phyloP scores from a whole-genome alignment of 1,139 yeast species.

The Saccharomycopsis crataegensis region DNA sequence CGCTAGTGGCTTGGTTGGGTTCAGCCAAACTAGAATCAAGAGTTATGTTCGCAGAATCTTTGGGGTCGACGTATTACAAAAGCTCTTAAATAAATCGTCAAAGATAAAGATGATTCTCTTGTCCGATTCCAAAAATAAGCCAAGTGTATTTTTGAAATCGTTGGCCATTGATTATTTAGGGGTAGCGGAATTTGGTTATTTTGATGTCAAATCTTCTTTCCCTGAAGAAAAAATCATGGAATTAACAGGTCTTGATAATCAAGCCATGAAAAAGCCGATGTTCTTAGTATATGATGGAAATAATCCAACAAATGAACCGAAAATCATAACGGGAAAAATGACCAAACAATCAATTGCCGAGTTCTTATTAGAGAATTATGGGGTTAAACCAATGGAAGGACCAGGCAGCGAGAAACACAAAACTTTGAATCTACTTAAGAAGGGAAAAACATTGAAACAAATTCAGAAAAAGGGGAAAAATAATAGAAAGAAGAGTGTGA shows the following conservation, averaged over 20 bases:
- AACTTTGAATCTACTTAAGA: constrained; percentile 9
- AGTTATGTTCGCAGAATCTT: constrained; percentile 58
- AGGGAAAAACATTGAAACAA: constrained; percentile 13
- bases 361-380: constrained; percentile 26
- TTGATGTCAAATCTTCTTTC: constrained; percentile 24
- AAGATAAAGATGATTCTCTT: constrained; percentile 39
- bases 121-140: constrained; percentile 33
- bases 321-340: constrained; percentile 28
- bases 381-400: constrained; percentile 21
- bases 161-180: constrained; percentile 70
- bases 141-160: constrained; percentile 61
- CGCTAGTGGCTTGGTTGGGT: constrained; percentile 50
- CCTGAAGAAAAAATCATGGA: constrained; percentile 22
- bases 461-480: constrained; percentile 2
- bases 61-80: constrained; percentile 30
- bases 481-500: constrained; percentile 2
- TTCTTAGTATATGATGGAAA: constrained; percentile 24
- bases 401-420: constrained; percentile 8
- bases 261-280: constrained; percentile 25
- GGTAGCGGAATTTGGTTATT: constrained; percentile 35
- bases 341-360: constrained; percentile 27
- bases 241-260: constrained; percentile 21
- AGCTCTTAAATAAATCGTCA: constrained; percentile 22
- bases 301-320: constrained; percentile 11
- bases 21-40: constrained; percentile 55